Evolutionary conservation across 1,284 basidiomycete species (phyloP).

Genomic region (Leucoagaricus sp.): DNA sequence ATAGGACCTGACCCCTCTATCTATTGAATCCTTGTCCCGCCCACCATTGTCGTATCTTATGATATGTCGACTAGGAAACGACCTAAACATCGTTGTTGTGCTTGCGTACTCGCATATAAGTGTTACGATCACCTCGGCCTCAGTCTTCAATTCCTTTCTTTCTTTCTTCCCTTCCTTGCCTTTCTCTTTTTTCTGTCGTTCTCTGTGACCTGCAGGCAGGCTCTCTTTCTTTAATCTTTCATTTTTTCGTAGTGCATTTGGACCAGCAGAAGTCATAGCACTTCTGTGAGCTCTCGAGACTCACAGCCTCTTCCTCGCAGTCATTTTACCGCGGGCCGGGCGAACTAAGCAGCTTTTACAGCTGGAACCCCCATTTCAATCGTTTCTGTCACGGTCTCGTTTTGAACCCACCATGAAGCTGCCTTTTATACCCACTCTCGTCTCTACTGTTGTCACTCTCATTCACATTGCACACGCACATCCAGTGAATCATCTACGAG

Average conservation of each 20-base stretch:
- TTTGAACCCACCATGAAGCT: not conserved
- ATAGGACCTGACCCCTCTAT: too few relatives aligned
- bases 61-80: not conserved
- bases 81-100: not conserved
- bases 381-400: not conserved
- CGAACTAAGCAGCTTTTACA: not conserved
- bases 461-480: slow-evolving; percentile 6
- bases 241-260: not conserved
- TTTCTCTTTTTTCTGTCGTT: too few relatives aligned
- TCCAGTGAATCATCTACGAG: not conserved
- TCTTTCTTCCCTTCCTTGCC: slow-evolving; percentile 5
- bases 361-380: not conserved
- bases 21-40: too few relatives aligned
- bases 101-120: not conserved
- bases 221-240: not conserved
- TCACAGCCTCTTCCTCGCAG: too few relatives aligned
- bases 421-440: slow-evolving; percentile 10
- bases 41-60: too few relatives aligned
- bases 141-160: not conserved
- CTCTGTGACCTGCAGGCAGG: not conserved
- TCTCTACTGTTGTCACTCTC: slow-evolving; percentile 10
- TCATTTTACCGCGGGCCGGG: not conserved
- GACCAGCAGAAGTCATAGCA: too few relatives aligned
- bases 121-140: too few relatives aligned
- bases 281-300: too few relatives aligned